Percentiles rank a stretch among this genome's conserved stretches.
Evolutionary conservation across 2,329 filamentous ascomycete genomes (phyloP).

Genomic region (Paraphaeosphaeria minitans): DNA sequence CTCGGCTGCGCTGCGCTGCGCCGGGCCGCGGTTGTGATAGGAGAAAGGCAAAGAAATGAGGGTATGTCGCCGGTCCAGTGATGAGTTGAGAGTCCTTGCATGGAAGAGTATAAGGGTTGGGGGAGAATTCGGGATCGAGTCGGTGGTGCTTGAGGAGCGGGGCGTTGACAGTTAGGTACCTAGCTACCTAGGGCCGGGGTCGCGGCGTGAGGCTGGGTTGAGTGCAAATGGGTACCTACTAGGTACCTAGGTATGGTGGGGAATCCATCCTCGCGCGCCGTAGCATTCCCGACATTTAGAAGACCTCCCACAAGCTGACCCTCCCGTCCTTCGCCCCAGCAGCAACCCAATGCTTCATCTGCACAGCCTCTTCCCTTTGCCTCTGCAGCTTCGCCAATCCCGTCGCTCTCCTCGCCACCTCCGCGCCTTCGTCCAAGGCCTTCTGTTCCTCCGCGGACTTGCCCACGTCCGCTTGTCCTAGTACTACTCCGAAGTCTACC

Average conservation of each 20-base stretch:
- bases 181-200: too few species aligned
- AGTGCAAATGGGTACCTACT: too few species aligned
- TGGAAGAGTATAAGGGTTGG: neutral
- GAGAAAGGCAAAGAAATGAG: neutral
- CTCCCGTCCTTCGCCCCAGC: conserved; percentile 94
- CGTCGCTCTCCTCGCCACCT: conserved; percentile 17
- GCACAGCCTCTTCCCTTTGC: conserved; percentile 59
- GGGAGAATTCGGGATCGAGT: neutral
- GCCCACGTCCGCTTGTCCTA: conserved; percentile 18
- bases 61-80: too few species aligned
- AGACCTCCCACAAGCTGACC: conserved; percentile 94
- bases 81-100: too few species aligned
- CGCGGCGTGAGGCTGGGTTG: neutral
- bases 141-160: too few species aligned
- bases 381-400: conserved; percentile 34
- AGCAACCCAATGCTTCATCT: conserved; percentile 82
- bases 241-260: neutral
- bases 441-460: neutral
- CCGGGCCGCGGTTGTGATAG: neutral
- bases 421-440: neutral
- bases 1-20: neutral
- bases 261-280: too few species aligned
- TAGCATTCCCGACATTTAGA: conserved; percentile 46
- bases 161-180: too few species aligned
- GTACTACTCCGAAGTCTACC: conserved; percentile 68